Conservation (phyloP, 2,329 filamentous ascomycete genomes). For the Colletotrichum sp. region DNA sequence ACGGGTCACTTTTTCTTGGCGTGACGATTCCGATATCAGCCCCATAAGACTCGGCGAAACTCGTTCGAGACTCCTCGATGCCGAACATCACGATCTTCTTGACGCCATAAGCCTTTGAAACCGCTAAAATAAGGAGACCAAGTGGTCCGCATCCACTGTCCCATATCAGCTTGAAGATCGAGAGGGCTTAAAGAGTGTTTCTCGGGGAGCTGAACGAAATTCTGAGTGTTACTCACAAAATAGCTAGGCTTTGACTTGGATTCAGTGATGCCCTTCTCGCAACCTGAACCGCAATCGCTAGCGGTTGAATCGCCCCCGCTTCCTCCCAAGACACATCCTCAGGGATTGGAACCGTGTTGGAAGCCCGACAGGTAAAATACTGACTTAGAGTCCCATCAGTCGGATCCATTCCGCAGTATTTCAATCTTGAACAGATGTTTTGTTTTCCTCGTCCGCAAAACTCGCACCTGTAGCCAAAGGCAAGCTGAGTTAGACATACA, state of each 20-base stretch:
- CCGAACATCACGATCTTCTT: background rate
- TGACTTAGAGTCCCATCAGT: background rate
- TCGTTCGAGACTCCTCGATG: background rate
- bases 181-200: background rate
- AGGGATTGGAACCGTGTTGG: background rate
- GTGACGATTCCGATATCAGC: background rate
- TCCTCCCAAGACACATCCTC: background rate
- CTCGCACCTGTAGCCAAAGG: background rate
- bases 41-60: background rate
- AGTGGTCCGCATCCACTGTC: background rate
- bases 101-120: background rate
- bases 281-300: background rate
- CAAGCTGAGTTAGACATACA: background rate
- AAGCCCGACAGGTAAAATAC: background rate
- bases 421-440: background rate
- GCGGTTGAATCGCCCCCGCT: background rate
- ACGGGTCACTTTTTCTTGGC: background rate
- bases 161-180: rapidly evolving
- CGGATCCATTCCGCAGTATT: background rate
- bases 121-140: background rate
- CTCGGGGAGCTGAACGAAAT: rapidly evolving
- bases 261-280: background rate
- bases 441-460: background rate
- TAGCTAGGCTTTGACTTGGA: background rate
- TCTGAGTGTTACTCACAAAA: background rate